These are phyloP conservation scores for Leishmania aethiopica DNA, from an alignment of 208 protist species.

Conservation along the genomic window DNA sequence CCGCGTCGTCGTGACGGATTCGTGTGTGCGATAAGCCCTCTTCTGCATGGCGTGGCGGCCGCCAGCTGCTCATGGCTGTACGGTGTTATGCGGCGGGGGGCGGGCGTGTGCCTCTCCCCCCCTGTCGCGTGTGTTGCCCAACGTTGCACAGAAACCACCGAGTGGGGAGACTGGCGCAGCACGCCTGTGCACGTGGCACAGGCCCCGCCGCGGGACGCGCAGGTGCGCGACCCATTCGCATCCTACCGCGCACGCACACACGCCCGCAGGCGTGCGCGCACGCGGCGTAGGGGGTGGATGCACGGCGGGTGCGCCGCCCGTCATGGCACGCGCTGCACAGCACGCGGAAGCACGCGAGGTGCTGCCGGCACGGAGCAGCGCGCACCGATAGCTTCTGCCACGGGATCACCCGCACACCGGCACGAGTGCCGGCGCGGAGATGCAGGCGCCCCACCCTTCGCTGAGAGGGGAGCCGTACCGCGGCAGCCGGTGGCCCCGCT, in stretches of 20 bases:
- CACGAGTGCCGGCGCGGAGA: conserved; percentile 26
- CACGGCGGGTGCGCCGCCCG: conserved; percentile 31
- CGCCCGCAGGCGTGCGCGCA: not conserved
- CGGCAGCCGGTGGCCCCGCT: conserved; percentile 32
- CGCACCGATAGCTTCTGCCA: conserved; percentile 27
- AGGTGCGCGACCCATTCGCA: conserved; percentile 13
- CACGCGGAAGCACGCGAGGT: conserved; percentile 9
- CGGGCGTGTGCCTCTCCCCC: not conserved
- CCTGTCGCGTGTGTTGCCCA: conserved; percentile 21
- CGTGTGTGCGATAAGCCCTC: conserved; percentile 18
- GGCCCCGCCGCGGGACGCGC: conserved; percentile 22
- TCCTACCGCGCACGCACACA: conserved; percentile 3
- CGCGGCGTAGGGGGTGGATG: conserved; percentile 20
- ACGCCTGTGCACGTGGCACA: conserved; percentile 23
- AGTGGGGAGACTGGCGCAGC: conserved; percentile 28
- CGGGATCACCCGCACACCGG: conserved; percentile 32
- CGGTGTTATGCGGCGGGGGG: conserved; percentile 17
- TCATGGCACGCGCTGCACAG: conserved; percentile 10
- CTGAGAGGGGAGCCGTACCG: conserved; percentile 24
- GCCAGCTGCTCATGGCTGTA: conserved; percentile 34
- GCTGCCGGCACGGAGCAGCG: conserved; percentile 9
- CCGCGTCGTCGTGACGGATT: conserved; percentile 30
- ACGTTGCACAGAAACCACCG: conserved; percentile 30
- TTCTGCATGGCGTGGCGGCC: conserved; percentile 36
- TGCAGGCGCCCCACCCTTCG: conserved; percentile 23